Base-by-base conservation (phyloP, 164 flowering plant species). In the Echeveria elegans region DNA sequence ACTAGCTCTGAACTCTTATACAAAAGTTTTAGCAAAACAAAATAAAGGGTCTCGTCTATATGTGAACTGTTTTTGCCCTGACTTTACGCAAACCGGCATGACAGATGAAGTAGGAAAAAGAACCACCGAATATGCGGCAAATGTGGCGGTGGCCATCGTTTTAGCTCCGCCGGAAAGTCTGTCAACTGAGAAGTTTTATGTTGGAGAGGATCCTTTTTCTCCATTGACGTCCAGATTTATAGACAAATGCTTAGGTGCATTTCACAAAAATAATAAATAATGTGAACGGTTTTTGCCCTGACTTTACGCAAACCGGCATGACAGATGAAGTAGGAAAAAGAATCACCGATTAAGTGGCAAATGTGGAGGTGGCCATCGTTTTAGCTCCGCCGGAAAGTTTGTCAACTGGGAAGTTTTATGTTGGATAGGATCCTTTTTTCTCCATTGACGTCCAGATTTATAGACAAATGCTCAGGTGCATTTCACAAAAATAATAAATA, bases 11-110 rank as follows among this genome's bases (percentile, higher is more conserved):
- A 93, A 90, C 66, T 86, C 92, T 1, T 88, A 93, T 71, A 71
- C 96, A 0, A 78, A 68, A 71, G 74, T 88, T 30, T 56, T 90
- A 70, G 90, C 96, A 0, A 78, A 66, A 66, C 78, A 77, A 8
- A 72, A 73, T 34, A 37, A 11, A 1, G 82, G 85, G 56, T 29
- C 21, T 65, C 30, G 21, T 2, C 38, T 93, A 10, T 80, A 86
- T 62, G 86, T 88, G 5, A 90, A 93, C 41, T 80, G 94, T 70
- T 90, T 73, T 48, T 93, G 98, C 69, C 98, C 98, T 0, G 97
- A 97, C 16, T 93, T 80, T 78, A 90, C 96, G n/a, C 83, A 76
- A 68, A 93, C 98, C 3, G 43, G 83, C 0, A 93, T 93, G 98
- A 88, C 98, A 2, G 52, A 77, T 1, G 96, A 92, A 15, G 75